Evolutionary conservation across 2,329 filamentous ascomycete species (phyloP).

Genomic region (Verticillium zaregamsianum): DNA sequence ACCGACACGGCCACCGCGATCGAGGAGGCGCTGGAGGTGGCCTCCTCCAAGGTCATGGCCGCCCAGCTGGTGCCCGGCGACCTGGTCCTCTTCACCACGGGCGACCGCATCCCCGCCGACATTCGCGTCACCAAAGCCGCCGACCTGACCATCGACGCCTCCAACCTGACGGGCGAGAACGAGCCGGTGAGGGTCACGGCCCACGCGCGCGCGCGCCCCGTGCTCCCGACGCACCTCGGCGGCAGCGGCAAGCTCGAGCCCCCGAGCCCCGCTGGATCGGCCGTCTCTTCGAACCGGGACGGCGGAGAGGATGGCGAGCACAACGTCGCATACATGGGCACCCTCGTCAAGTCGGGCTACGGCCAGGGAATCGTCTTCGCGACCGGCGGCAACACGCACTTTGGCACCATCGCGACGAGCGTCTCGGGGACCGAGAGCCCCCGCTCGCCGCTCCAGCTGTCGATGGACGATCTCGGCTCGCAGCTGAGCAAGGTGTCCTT

Average conservation of each 20-base stretch:
- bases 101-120: conserved; percentile 93
- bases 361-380: conserved; percentile 97
- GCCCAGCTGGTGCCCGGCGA: conserved; percentile 87
- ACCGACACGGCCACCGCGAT: conserved; percentile 53
- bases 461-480: conserved; percentile 96
- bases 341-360: conserved; percentile 88
- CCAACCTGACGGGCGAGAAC: conserved; percentile 94
- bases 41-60: conserved; percentile 82
- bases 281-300: conserved; percentile 55
- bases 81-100: conserved; percentile 88
- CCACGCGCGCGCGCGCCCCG: conserved; percentile 44
- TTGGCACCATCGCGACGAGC: conserved; percentile 92
- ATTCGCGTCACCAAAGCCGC: conserved; percentile 88
- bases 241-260: conserved; percentile 20
- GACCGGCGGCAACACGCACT: conserved; percentile 89
- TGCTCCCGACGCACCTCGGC: conserved; percentile 24
- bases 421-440: conserved; percentile 94
- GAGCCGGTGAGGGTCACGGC: conserved; percentile 80
- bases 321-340: conserved; percentile 98
- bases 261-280: conserved; percentile 28
- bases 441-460: conserved; percentile 85
- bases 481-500: conserved; percentile 97
- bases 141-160: conserved; percentile 91
- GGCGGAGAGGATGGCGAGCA: conserved; percentile 69
- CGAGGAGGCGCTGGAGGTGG: conserved; percentile 62